A percentile compares a stretch with the other conserved stretches of the same genome.
phyloP scores from a whole-genome alignment of 1,139 yeast species.

The Scheffersomyces quercinus region DNA sequence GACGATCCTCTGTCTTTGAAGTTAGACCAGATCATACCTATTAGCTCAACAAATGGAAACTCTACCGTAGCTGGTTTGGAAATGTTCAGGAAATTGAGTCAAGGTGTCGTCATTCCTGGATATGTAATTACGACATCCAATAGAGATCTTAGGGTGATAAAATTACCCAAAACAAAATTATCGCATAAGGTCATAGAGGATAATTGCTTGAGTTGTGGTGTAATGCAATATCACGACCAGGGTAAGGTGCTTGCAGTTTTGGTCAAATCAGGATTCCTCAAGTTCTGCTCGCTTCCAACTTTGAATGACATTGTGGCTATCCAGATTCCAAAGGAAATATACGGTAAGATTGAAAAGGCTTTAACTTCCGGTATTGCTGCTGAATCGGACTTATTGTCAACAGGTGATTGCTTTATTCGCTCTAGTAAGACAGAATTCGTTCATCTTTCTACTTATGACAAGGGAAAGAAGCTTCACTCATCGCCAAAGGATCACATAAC shows the following conservation, averaged over 20 bases:
- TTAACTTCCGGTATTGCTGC: conserved; percentile 24
- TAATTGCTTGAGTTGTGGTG: conserved; percentile 52
- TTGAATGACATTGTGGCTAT: conserved; percentile 39
- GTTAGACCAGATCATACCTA: conserved; percentile 57
- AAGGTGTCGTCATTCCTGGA: conserved; percentile 66
- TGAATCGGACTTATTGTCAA: conserved; percentile 47
- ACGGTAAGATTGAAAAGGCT: conserved; percentile 22
- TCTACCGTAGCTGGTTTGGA: conserved; percentile 66
- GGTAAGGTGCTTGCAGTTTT: conserved; percentile 41
- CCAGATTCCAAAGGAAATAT: conserved; percentile 36
- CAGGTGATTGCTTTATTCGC: conserved; percentile 75
- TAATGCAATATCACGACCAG: conserved; percentile 28
- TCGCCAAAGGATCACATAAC: conserved; percentile 25
- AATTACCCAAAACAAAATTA: conserved; percentile 59
- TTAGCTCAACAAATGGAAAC: conserved; percentile 58
- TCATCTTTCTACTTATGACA: conserved; percentile 35
- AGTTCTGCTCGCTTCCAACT: conserved; percentile 40
- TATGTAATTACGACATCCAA: conserved; percentile 58
- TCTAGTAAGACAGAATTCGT: conserved; percentile 56
- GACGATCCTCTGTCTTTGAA: conserved; percentile 51
- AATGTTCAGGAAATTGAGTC: conserved; percentile 59
- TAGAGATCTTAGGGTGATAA: conserved; percentile 64
- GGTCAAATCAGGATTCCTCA: conserved; percentile 39
- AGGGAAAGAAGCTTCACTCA: conserved; percentile 37
- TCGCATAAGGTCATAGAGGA: conserved; percentile 69